Base-by-base conservation (phyloP, 495 filamentous ascomycete species). In the Acidomyces sp. region DNA sequence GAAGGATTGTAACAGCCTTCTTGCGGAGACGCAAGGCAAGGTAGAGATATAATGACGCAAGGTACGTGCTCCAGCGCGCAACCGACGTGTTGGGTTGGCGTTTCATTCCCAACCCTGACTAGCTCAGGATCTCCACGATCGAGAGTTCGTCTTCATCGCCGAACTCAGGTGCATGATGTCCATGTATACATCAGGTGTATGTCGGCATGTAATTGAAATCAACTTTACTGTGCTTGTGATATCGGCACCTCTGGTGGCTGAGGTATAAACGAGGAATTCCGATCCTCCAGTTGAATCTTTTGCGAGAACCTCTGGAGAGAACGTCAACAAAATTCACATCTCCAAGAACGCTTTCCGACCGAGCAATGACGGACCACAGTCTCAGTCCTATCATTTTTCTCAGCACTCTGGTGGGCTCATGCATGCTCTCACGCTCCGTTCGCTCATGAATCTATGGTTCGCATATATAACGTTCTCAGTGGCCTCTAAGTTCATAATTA, bases 381-480 rank as follows among this genome's bases (percentile, higher is more conserved):
- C 37, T 5, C 39, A n/a, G n/a, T n/a, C n/a, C 48, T 13, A 48
- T 48, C 44, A 45, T 52, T n/a, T 44, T 49, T 21, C 51, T 51
- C 22, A 51, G 54, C 40, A 54, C 54, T 17, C 38, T 56, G 3
- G 54, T 16, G 51, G 51, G 21, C 41, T 56, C 17, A 49, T 56
- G 46, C 43, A 49, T 13, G 51, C 41, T 7, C 41, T 56, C 7
- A 46, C 37, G 3, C 31, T 51, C 9, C 37, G 51, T 16, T 41
- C 48, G 2, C 43, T 81, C 45, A 41, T 43, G 6, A 20, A 44
- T 41, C 46, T 3, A 48, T 64, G 41, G 65, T 69, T 25, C 63
- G 60, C 2, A 73, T 78, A 29, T 75, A 10, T 70, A 77, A 51
- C 63, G 69, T n/a, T 66, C 64, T 37, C 55, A 62, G 0, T 58